Evolutionary conservation across 352 stramenopile species (phyloP), one percentile per base, ranked within the genome.

Genomic region (Phytophthora aleatoria): DNA sequence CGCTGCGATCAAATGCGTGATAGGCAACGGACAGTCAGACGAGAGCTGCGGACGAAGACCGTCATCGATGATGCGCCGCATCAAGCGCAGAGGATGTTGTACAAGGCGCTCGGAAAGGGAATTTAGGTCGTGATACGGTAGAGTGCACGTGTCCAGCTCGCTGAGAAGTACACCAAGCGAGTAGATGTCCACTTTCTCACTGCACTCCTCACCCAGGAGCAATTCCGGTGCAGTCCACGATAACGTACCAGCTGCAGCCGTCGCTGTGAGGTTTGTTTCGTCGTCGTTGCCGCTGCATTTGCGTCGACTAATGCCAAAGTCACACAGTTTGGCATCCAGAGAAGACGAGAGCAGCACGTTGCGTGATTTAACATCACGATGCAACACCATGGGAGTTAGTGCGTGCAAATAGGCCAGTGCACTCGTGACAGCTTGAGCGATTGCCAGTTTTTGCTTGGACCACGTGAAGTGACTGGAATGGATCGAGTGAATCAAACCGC

Each of bases 321-420:
- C 77, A 49, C 77, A 77, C 45, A 89, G 44, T 35, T 87, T 86
- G 50, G 80, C 75, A 20, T 85, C 69, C 54, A 85, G 64, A n/a
- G 64, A 62, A 30, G 70, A 61, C 4, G 73, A 79, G 10, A 96
- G 53, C 27, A 96, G 48, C n/a, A 97, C 78, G 64, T 96, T 97
- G 28, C 85, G 85, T n/a, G 86, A 92, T 60, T 97, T 97, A 33
- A 97, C 68, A 61, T 97, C 89, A 26, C 85, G 86, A 64, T 97
- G 89, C 24, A 97, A 71, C 54, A 96, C 74, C 54, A 90, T 88
- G n/a, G 87, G 88, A 1, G 67, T 79, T 26, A 89, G 63, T 9
- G 55, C 73, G 64, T 97, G 89, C 44, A 97, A 74, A 67, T 95
- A 97, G 20, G 71, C 61, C 43, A 97, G 73, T 11, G 89, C 90